Conservation (phyloP, 495 filamentous ascomycete species). For the Penicillium salamii region DNA sequence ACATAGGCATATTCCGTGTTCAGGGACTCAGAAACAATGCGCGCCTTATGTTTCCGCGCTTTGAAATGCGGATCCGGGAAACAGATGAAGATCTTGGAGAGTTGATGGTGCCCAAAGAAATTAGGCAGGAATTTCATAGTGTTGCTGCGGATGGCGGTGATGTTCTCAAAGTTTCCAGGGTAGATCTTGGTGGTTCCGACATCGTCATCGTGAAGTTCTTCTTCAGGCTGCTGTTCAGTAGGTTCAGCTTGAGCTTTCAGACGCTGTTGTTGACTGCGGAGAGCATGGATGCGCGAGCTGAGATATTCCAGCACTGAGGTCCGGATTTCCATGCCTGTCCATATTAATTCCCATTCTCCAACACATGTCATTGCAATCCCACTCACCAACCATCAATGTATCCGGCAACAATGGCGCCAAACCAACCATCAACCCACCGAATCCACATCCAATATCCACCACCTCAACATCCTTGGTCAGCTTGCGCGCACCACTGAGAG, state of each 20-base stretch:
- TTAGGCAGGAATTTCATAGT: slow-evolving; percentile 99
- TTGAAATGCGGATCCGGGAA: slow-evolving; percentile 99
- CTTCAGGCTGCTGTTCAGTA: background rate
- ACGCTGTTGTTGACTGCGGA: slow-evolving; percentile 65
- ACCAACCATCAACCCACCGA: slow-evolving; percentile 85
- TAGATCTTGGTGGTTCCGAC: slow-evolving; percentile 23
- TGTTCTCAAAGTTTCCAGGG: slow-evolving; percentile 70
- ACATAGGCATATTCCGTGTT: slow-evolving; percentile 93
- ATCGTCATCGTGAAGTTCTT: slow-evolving; percentile 29
- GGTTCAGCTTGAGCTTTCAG: slow-evolving; percentile 20
- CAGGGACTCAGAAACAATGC: slow-evolving; percentile 85
- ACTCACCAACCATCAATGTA: slow-evolving; percentile 73
- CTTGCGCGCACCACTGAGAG: slow-evolving; percentile 33
- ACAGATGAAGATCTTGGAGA: slow-evolving; percentile 91
- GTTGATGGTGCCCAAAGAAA: slow-evolving; percentile 74
- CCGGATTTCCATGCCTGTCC: slow-evolving; percentile 82
- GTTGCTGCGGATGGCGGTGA: slow-evolving; percentile 82
- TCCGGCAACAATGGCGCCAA: slow-evolving; percentile 78
- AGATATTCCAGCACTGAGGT: slow-evolving; percentile 85
- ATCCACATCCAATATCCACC: slow-evolving; percentile 97
- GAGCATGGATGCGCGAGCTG: slow-evolving; percentile 75
- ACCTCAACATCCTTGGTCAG: slow-evolving; percentile 74
- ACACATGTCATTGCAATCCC: background rate
- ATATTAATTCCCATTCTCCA: background rate
- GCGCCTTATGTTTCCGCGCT: slow-evolving; percentile 90